These are phyloP conservation scores for Phytophthora litchii DNA, from an alignment of 352 stramenopile species.

Conservation along the genomic window DNA sequence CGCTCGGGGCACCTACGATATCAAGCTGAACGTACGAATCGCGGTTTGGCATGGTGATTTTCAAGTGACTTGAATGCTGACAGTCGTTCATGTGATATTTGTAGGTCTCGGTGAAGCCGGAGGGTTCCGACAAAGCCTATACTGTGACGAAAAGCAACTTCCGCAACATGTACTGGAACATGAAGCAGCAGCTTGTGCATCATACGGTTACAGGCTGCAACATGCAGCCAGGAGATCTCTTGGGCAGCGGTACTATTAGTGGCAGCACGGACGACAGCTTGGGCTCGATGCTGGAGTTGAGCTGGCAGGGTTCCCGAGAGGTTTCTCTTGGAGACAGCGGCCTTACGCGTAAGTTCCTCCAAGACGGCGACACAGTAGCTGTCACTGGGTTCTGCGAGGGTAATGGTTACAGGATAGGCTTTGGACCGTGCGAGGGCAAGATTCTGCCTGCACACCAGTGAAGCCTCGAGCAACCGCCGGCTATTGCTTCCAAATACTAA, in stretches of 20 bases:
- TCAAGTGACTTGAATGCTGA: conserved; percentile 21
- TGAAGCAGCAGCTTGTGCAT: conserved; percentile 96
- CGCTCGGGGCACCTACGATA: conserved; percentile 85
- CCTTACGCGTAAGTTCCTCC: conserved; percentile 92
- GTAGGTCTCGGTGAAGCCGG: conserved; percentile 64
- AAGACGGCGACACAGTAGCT: conserved; percentile 94
- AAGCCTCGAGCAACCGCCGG: conserved; percentile 9
- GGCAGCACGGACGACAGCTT: conserved; percentile 87
- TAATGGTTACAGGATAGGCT: conserved; percentile 93
- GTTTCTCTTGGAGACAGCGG: conserved; percentile 77
- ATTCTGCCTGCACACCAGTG: conserved; percentile 87
- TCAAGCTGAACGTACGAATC: conserved; percentile 75
- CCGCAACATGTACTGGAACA: conserved; percentile 97
- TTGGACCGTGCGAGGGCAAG: conserved; percentile 93
- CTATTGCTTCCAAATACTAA: conserved; percentile 2
- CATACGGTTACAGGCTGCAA: conserved; percentile 97
- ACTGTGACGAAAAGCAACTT: conserved; percentile 94
- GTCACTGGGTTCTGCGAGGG: conserved; percentile 93
- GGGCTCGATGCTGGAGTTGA: conserved; percentile 96
- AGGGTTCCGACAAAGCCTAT: conserved; percentile 58
- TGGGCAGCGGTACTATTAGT: conserved; percentile 96
- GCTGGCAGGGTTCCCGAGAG: conserved; percentile 92
- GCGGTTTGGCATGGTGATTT: conserved; percentile 30
- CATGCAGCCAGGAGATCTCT: conserved; percentile 94
- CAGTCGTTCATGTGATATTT: conserved; percentile 8